Evolutionary conservation across 2,329 filamentous ascomycete species (phyloP).

Genomic region (Pyrenophora seminiperda): DNA sequence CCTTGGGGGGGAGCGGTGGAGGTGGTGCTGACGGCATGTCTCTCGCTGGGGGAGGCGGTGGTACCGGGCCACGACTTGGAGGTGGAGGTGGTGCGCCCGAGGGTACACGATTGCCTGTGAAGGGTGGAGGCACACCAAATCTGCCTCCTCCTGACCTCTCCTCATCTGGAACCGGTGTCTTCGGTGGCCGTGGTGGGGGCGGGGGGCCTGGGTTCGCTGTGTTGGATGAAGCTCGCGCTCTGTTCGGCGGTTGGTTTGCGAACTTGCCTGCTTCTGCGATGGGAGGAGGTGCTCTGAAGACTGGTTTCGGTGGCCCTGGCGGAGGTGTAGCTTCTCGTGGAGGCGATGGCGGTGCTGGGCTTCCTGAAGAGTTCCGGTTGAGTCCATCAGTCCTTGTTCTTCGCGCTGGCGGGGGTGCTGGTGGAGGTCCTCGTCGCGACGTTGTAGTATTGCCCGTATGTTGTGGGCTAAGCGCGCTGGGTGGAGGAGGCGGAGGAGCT

Average conservation of each 20-base stretch:
- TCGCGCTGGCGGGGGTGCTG: conserved; percentile 61
- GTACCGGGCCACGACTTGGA: conserved; percentile 71
- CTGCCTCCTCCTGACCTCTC: conserved; percentile 60
- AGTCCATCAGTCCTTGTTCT: conserved; percentile 50
- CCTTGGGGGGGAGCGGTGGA: conserved; percentile 46
- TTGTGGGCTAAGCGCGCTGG: conserved; percentile 63
- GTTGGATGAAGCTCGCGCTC: conserved; percentile 57
- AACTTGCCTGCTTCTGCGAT: conserved; percentile 89
- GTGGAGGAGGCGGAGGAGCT: conserved; percentile 68
- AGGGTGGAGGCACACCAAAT: conserved; percentile 81
- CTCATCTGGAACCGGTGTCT: conserved; percentile 66
- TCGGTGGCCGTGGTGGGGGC: conserved; percentile 63
- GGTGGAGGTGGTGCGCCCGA: conserved; percentile 76
- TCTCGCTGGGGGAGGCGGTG: conserved; percentile 57
- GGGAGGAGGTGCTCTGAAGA: conserved; percentile 85
- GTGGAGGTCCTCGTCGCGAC: conserved; percentile 65
- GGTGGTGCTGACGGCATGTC: conserved; percentile 48
- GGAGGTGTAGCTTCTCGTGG: conserved; percentile 75
- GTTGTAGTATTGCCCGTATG: conserved; percentile 58
- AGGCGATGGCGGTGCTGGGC: conserved; percentile 64
- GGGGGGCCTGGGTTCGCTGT: conserved; percentile 64
- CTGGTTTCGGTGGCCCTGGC: conserved; percentile 62
- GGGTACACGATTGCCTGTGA: conserved; percentile 65
- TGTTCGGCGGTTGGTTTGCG: conserved; percentile 60
- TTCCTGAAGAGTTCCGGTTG: conserved; percentile 56